Percentiles rank a stretch among this genome's conserved stretches.
Evolutionary conservation across 208 protist genomes (phyloP).

Genomic region (Acanthamoeba castellanii): DNA sequence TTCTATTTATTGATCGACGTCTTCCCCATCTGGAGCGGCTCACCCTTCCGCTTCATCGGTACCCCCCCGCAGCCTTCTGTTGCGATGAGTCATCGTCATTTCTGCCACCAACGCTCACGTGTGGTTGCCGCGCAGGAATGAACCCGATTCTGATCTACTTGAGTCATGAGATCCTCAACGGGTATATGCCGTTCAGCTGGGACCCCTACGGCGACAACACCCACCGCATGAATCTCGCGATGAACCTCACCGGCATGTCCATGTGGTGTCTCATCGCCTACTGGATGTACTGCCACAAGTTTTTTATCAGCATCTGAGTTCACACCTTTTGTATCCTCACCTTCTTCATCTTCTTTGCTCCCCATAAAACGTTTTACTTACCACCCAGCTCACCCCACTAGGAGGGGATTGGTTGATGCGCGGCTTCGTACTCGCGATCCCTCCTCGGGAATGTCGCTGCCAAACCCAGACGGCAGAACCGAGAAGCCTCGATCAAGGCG

Average conservation of each 20-base stretch:
- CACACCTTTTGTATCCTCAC: no score
- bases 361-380: no score
- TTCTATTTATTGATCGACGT: slow-evolving; percentile 79
- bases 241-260: slow-evolving; percentile 48
- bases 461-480: neutral
- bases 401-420: no score
- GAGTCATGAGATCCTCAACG: slow-evolving; percentile 71
- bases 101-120: no score
- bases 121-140: slow-evolving; percentile 75
- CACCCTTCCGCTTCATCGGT: slow-evolving; percentile 72
- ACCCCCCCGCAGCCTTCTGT: neutral
- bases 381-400: no score
- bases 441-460: no score
- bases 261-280: slow-evolving; percentile 33
- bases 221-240: slow-evolving; percentile 10
- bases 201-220: slow-evolving; percentile 27
- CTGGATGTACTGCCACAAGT: slow-evolving; percentile 19
- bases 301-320: slow-evolving; percentile 14
- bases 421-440: no score
- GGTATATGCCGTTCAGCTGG: slow-evolving; percentile 79
- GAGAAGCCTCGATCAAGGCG: neutral
- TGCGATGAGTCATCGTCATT: neutral
- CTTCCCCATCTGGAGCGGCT: slow-evolving; percentile 77
- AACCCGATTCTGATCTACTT: slow-evolving; percentile 81
- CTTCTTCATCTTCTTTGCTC: no score